Evolutionary conservation across 805 yeast species (phyloP).

Genomic region (Ogataea siamensis): DNA sequence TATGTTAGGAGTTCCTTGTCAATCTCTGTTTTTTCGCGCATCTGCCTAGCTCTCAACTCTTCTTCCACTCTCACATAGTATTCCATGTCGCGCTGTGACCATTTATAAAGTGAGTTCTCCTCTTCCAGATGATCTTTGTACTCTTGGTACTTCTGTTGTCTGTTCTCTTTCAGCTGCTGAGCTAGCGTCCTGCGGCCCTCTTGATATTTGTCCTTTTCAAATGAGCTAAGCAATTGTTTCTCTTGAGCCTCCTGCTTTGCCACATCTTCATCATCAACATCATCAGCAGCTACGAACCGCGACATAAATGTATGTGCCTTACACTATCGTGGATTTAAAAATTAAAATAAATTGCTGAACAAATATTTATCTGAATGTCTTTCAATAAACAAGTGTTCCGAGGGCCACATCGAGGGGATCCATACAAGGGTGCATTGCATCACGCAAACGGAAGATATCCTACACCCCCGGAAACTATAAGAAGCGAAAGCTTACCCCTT

Average conservation of each 20-base stretch:
- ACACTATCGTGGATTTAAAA: slow-evolving; percentile 1
- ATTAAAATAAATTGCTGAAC: slow-evolving; percentile 4
- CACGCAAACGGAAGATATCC: slow-evolving; percentile 1
- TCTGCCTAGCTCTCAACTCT: slow-evolving; percentile 21
- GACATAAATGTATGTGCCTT: slow-evolving; percentile 11
- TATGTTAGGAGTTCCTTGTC: slow-evolving; percentile 27
- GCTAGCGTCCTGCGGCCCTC: slow-evolving; percentile 39
- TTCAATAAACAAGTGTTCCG: slow-evolving; percentile 9
- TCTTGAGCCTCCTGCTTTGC: slow-evolving; percentile 20
- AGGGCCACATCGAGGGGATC: slow-evolving; percentile 3
- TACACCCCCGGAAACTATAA: slow-evolving; percentile 5
- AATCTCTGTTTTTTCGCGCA: slow-evolving; percentile 13
- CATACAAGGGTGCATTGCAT: neutral
- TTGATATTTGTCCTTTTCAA: slow-evolving; percentile 23
- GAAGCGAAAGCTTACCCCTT: slow-evolving; percentile 2
- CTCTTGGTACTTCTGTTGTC: slow-evolving; percentile 30
- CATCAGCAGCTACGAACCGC: slow-evolving; percentile 26
- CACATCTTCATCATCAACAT: slow-evolving; percentile 19
- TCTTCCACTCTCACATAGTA: slow-evolving; percentile 34
- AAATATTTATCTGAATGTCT: slow-evolving; percentile 2
- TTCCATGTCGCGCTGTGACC: slow-evolving; percentile 37
- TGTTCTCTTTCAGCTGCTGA: slow-evolving; percentile 41
- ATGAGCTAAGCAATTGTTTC: slow-evolving; percentile 10
- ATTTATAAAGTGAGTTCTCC: slow-evolving; percentile 42
- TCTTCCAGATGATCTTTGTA: slow-evolving; percentile 34